These are phyloP conservation scores for Aspergillus sp. DNA, from an alignment of 2,329 filamentous ascomycete genomes.

Conservation along the genomic window DNA sequence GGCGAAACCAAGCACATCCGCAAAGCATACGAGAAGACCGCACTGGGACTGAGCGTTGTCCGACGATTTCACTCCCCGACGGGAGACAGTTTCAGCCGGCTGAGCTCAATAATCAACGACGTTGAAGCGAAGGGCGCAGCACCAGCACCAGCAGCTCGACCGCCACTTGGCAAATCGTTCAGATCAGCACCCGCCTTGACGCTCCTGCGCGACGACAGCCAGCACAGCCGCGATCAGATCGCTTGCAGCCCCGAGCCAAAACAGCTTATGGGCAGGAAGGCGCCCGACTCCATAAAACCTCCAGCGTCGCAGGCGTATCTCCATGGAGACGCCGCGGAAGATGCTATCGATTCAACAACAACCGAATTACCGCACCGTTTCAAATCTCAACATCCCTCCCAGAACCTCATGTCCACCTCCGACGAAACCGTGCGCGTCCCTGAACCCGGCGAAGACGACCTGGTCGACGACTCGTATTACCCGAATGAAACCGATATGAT, in stretches of 20 bases:
- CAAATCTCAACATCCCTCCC: constrained; percentile 23
- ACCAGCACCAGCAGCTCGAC: constrained; percentile 6
- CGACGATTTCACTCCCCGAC: constrained; percentile 38
- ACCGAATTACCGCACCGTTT: constrained; percentile 12
- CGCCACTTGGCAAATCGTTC: constrained; percentile 23
- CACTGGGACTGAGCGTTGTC: constrained; percentile 36
- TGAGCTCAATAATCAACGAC: constrained; percentile 21
- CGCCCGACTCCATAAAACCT: constrained; percentile 14
- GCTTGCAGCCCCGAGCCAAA: constrained; percentile 14
- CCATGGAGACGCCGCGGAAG: constrained; percentile 23
- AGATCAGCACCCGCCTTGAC: constrained; percentile 27
- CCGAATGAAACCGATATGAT: constrained; percentile 29
- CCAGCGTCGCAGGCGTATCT: constrained; percentile 22
- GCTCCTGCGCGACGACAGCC: constrained; percentile 18
- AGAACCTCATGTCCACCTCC: constrained; percentile 26
- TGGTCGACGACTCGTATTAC: constrained; percentile 15
- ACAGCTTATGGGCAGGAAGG: constrained; percentile 13
- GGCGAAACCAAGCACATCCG: constrained; percentile 31
- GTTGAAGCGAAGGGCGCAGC: constrained; percentile 10
- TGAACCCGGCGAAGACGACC: constrained; percentile 11
- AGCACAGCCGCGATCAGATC: constrained; percentile 9
- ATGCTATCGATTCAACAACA: constrained; percentile 7
- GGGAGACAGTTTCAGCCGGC: constrained; percentile 33
- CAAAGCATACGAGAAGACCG: constrained; percentile 37
- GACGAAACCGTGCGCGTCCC: constrained; percentile 20